Base-by-base conservation (phyloP, 2,329 filamentous ascomycete genomes). In the Trichoderma atrobrunneum region DNA sequence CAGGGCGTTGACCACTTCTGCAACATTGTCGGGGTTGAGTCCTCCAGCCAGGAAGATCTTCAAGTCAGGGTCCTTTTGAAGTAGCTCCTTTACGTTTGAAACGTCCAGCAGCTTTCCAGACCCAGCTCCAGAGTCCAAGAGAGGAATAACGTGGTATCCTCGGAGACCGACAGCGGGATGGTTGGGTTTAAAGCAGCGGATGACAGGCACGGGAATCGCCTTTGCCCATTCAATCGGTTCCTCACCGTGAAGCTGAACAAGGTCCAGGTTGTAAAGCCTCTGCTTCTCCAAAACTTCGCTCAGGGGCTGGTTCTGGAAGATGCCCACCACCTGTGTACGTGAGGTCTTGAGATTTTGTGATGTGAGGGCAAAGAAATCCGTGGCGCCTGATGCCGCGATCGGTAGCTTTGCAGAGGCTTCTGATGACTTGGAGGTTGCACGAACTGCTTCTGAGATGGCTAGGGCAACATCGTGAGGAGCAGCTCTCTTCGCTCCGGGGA, bases 191-290 rank as follows among this genome's bases (percentile, higher is more conserved):
- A 98, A 99, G 64, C 91, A 92, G 75, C 90, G 91, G 74, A 99
- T 90, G 6, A 99, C 95, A 0, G 96, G 96, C 0, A 98, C 94
- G 1, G 96, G 95, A 63, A 99, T 94, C n/a, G 92, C 83, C 60
- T 84, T 88, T 1, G 95, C 91, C 95, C 95, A 99, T 80, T 99
- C 96, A 5, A 98, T 78, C 3, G 96, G 95, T 80, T 99, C 97
- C 61, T 91, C 88, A 10, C 96, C 97, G 79, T 99, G 96, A 2
- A 99, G 88, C 79, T 99, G 96, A 7, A 99, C 93, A 68, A 97
- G 84, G 79, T 99, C 96, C 57, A 99, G 88, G 60, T 87, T 86
- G 75, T 97, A 90, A 14, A 90, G 85, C 75, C 89, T 89, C 77
- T 97, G 93, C 80, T 95, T 90, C 74, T 91, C 88, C 65, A 98